Percentiles rank a stretch among this genome's conserved stretches.
Conservation (phyloP, 192 early-diverging fungal species). For the Dispira simplex region DNA sequence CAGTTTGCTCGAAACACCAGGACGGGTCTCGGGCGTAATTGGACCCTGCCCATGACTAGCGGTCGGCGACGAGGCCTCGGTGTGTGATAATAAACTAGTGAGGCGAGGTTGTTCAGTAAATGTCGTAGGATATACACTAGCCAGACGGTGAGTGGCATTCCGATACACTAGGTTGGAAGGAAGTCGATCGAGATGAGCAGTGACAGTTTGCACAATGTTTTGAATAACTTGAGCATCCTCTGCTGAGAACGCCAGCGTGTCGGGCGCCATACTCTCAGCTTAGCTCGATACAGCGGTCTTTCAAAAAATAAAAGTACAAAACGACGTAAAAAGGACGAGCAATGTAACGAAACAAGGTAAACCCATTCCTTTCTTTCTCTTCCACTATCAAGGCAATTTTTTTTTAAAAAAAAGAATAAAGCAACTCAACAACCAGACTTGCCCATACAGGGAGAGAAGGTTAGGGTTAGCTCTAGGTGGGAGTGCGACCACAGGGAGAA, state of each 20-base stretch:
- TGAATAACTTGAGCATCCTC: background rate
- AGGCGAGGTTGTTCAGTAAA: background rate
- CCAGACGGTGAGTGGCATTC: background rate
- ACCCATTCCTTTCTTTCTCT: no score
- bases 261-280: no score
- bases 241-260: background rate
- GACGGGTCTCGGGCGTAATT: background rate
- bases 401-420: no score
- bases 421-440: no score
- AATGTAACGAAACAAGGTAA: no score
- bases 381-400: no score
- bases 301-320: no score
- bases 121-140: background rate
- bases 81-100: background rate
- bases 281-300: no score
- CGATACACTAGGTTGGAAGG: background rate
- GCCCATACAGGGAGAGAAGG: no score
- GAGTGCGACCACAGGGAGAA: no score
- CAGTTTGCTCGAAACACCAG: background rate
- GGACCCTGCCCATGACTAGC: background rate
- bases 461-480: no score
- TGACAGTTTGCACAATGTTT: background rate
- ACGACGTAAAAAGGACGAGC: no score
- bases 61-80: background rate
- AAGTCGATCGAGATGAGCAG: background rate